Evolutionary conservation across 2,329 filamentous ascomycete species (phyloP).

Genomic region (Aspergillus sergii): DNA sequence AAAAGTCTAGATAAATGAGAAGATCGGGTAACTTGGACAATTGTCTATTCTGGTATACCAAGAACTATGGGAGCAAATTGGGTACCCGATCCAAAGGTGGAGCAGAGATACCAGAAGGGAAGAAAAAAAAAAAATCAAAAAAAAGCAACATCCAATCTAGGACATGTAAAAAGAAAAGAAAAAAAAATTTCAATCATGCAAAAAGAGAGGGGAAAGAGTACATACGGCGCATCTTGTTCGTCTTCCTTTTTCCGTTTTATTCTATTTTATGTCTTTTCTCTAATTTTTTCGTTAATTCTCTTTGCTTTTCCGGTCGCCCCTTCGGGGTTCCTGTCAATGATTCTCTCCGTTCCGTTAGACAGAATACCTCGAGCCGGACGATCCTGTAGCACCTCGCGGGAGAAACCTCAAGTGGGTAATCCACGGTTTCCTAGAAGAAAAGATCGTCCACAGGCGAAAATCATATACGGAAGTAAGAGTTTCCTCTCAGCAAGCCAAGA

Average conservation of each 20-base stretch:
- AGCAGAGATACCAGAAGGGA: slow-evolving; percentile 1
- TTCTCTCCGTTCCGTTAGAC: slow-evolving; percentile 14
- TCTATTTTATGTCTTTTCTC: not conserved
- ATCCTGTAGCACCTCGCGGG: slow-evolving; percentile 8
- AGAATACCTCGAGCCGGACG: slow-evolving; percentile 9
- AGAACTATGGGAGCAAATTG: slow-evolving; percentile 1
- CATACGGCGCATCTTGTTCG: not conserved
- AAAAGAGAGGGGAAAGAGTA: not conserved
- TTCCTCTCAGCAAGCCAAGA: slow-evolving; percentile 13
- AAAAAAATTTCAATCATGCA: not conserved
- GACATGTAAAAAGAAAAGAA: not conserved
- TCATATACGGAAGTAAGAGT: slow-evolving; percentile 6
- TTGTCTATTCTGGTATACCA: not conserved
- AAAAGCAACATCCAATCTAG: not conserved
- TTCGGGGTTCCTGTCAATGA: slow-evolving; percentile 2
- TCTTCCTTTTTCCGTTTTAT: not conserved
- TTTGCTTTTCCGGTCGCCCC: not conserved
- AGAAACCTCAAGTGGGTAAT: slow-evolving; percentile 8
- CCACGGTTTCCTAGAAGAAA: slow-evolving; percentile 6
- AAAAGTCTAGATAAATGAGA: not conserved
- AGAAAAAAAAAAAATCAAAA: not conserved
- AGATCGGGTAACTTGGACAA: not conserved
- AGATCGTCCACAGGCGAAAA: slow-evolving; percentile 8
- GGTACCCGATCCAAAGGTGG: slow-evolving; percentile 12
- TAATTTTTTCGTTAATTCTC: not conserved